A percentile compares a stretch with the other conserved stretches of the same genome.
Evolutionary conservation across 495 filamentous ascomycete species (phyloP).

Genomic region (Podospora tetraspora): DNA sequence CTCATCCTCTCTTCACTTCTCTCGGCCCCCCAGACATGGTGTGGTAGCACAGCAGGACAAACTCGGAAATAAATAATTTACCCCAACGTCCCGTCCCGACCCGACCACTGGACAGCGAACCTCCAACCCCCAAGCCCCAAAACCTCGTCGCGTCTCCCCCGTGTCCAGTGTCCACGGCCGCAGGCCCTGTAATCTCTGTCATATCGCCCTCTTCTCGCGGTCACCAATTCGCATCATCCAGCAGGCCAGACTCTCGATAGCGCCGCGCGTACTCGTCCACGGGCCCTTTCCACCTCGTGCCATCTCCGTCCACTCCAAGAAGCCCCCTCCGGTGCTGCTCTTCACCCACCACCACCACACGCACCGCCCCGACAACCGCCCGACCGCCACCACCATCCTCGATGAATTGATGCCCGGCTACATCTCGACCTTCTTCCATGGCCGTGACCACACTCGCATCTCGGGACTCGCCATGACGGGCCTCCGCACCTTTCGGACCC

Average conservation of each 20-base stretch:
- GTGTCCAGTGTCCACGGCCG: slow-evolving; percentile 11
- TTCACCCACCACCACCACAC: slow-evolving; percentile 2
- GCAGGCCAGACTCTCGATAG: not conserved
- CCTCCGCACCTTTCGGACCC: slow-evolving; percentile 12
- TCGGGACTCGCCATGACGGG: slow-evolving; percentile 14
- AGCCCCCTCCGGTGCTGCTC: slow-evolving; percentile 1
- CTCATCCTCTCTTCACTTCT: not conserved
- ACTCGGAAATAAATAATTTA: slow-evolving; percentile 4
- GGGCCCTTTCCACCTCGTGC: slow-evolving; percentile 11
- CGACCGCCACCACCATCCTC: slow-evolving; percentile 16
- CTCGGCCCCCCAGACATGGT: not conserved
- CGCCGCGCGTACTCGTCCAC: slow-evolving; percentile 10
- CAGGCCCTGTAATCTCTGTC: not conserved
- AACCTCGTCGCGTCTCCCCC: not conserved
- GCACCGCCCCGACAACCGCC: not conserved
- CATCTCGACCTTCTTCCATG: slow-evolving; percentile 44
- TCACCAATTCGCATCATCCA: not conserved
- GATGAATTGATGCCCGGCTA: slow-evolving; percentile 41
- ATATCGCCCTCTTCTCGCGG: not conserved
- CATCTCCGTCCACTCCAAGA: slow-evolving; percentile 6
- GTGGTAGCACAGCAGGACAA: not conserved
- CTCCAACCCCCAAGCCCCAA: not conserved
- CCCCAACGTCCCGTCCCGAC: slow-evolving; percentile 2
- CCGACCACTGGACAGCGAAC: not conserved
- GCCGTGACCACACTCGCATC: slow-evolving; percentile 6